phyloP scores from a whole-genome alignment of 805 yeast species.

The Candida tallmaniae region DNA sequence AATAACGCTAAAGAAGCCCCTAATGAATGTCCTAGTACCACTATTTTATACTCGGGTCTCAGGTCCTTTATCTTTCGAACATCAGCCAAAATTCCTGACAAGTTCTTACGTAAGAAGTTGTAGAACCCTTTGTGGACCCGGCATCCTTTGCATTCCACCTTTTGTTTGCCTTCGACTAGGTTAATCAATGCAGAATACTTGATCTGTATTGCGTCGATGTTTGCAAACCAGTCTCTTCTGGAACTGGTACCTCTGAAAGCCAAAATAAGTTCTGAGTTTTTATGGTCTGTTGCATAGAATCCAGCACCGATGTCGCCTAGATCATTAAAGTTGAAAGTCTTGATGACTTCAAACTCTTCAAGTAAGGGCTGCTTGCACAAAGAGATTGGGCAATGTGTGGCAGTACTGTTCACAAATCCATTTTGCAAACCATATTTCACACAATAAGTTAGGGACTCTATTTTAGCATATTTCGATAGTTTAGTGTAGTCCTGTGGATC shows the following conservation, averaged over 20 bases:
- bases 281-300: slow-evolving; percentile 46
- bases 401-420: slow-evolving; percentile 20
- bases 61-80: slow-evolving; percentile 29
- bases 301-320: slow-evolving; percentile 52
- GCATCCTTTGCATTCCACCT: slow-evolving; percentile 44
- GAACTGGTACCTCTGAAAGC: slow-evolving; percentile 64
- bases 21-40: slow-evolving; percentile 69
- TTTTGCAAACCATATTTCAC: slow-evolving; percentile 23
- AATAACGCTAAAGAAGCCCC: slow-evolving; percentile 70
- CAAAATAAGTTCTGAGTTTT: slow-evolving; percentile 38
- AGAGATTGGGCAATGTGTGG: slow-evolving; percentile 19
- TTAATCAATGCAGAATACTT: slow-evolving; percentile 43
- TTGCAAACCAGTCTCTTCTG: slow-evolving; percentile 57
- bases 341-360: slow-evolving; percentile 29
- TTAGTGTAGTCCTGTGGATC: slow-evolving; percentile 9
- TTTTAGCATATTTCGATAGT: slow-evolving; percentile 29
- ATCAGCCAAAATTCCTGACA: slow-evolving; percentile 30
- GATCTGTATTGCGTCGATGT: slow-evolving; percentile 46
- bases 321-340: slow-evolving; percentile 38
- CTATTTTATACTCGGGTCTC: slow-evolving; percentile 46
- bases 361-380: slow-evolving; percentile 20
- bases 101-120: slow-evolving; percentile 39
- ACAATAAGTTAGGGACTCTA: slow-evolving; percentile 37
- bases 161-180: slow-evolving; percentile 8
- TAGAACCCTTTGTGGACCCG: slow-evolving; percentile 64